Evolutionary conservation across 495 filamentous ascomycete genomes (phyloP), one percentile per base, ranked within the genome.

Genomic region (Apodospora peruviana): DNA sequence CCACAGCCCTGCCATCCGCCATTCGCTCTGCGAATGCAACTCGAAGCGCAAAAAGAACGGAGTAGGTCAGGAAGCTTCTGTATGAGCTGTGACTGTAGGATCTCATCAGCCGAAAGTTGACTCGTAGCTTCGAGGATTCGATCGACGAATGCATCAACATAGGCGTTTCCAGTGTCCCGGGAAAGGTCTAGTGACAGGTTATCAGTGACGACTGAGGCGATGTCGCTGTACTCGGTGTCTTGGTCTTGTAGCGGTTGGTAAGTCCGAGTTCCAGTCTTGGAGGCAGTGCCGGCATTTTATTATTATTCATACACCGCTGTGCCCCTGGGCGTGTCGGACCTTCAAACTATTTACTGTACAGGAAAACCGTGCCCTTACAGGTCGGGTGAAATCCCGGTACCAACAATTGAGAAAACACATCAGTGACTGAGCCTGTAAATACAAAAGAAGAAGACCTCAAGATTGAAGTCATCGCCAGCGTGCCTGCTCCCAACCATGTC

Each of bases 281-380:
- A 48, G 20, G 36, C 46, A 41, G 46, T 27, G 4, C 46, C 46
- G n/a, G n/a, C n/a, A n/a, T n/a, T n/a, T n/a, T n/a, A n/a, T n/a
- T n/a, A n/a, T n/a, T n/a, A n/a, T n/a, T n/a, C n/a, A n/a, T n/a
- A n/a, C n/a, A n/a, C n/a, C n/a, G n/a, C n/a, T n/a, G n/a, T n/a
- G n/a, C n/a, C n/a, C n/a, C n/a, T n/a, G n/a, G n/a, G n/a, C n/a
- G n/a, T n/a, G n/a, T n/a, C n/a, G n/a, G n/a, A n/a, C n/a, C n/a
- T n/a, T n/a, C n/a, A n/a, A n/a, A n/a, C n/a, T n/a, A n/a, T n/a
- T n/a, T n/a, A n/a, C n/a, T n/a, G n/a, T n/a, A n/a, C n/a, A n/a
- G n/a, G n/a, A n/a, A n/a, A n/a, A n/a, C n/a, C n/a, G n/a, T n/a
- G n/a, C n/a, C n/a, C n/a, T n/a, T n/a, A n/a, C n/a, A n/a, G n/a